Evolutionary conservation across 306 rosid species (phyloP).

Genomic region (Vigna hirtella): DNA sequence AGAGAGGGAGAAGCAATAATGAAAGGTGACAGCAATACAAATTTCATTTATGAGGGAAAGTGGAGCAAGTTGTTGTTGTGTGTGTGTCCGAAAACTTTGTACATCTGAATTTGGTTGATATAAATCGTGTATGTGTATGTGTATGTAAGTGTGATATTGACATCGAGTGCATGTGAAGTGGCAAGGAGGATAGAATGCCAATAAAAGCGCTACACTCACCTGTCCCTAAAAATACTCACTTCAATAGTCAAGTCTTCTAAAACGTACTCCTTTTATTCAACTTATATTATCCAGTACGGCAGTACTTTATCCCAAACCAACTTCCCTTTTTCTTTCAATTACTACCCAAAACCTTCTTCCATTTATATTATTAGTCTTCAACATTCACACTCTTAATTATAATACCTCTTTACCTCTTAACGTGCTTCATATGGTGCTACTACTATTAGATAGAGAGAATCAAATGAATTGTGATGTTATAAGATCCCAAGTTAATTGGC

Average conservation of each 20-base stretch:
- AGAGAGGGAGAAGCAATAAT: conserved; percentile 31
- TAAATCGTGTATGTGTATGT: conserved; percentile 4
- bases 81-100: conserved; percentile 33
- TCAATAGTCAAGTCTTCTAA: background rate
- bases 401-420: no score
- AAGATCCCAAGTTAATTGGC: background rate
- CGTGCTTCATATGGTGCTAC: no score
- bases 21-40: conserved; percentile 32
- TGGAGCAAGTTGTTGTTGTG: conserved; percentile 29
- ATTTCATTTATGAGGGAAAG: conserved; percentile 22
- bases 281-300: background rate
- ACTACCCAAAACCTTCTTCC: no score
- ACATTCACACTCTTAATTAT: background rate
- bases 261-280: background rate
- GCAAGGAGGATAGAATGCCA: conserved; percentile 21
- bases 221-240: background rate
- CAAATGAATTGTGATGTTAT: no score
- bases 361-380: background rate
- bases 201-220: conserved; percentile 20
- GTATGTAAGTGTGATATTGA: conserved; percentile 18
- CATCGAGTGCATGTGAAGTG: conserved; percentile 5
- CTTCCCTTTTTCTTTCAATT: background rate
- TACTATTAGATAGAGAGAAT: no score
- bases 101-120: conserved; percentile 54
- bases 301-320: background rate